Base-by-base conservation (phyloP, 495 filamentous ascomycete species). In the Xylaria cubensis region DNA sequence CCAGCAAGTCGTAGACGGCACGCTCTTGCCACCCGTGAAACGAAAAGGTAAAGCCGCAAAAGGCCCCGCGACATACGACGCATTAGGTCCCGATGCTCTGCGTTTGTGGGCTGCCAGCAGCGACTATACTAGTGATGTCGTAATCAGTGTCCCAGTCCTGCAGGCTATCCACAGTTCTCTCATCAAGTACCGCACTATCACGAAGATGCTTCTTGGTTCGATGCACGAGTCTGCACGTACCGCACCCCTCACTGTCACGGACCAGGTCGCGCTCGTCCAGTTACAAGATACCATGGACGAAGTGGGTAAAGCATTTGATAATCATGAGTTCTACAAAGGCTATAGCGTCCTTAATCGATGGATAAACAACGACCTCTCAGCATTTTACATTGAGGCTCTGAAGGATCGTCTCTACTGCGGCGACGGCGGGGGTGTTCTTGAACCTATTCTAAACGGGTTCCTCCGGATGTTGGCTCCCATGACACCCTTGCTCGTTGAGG, bases 341-440 rank as follows among this genome's bases (percentile, higher is more conserved):
- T 84, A 92, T 10, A 88, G 84, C 66, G 82, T 85, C 7, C 84
- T 98, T 73, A 95, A 94, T 80, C 86, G 84, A 71, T 98, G 94
- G 90, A 82, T 97, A 72, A 90, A 88, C 70, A 88, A 85, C 24
- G 92, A 97, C 73, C 88, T 99, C 32, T 98, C 95, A 0, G 89
- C 95, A 0, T 97, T 98, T 78, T 98, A 98, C 82, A 89, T 98
- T 64, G 96, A 98, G 79, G 88, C 92, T 0, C 84, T 94, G 77
- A 99, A 98, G 80, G 96, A 99, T 77, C 85, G 92, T 36, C 82
- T 97, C 4, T 98, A 98, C 83, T 93, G 94, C 39, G 91, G 91
- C 29, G 87, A 88, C 69, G 87, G 88, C 53, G 84, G 86, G 65
- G 90, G 88, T 13, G 92, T 94, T 10, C 77, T 97, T 24, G 88